Percentiles rank a stretch among this genome's conserved stretches.
Evolutionary conservation across 495 filamentous ascomycete species (phyloP).

Genomic region (Penicillium herquei): DNA sequence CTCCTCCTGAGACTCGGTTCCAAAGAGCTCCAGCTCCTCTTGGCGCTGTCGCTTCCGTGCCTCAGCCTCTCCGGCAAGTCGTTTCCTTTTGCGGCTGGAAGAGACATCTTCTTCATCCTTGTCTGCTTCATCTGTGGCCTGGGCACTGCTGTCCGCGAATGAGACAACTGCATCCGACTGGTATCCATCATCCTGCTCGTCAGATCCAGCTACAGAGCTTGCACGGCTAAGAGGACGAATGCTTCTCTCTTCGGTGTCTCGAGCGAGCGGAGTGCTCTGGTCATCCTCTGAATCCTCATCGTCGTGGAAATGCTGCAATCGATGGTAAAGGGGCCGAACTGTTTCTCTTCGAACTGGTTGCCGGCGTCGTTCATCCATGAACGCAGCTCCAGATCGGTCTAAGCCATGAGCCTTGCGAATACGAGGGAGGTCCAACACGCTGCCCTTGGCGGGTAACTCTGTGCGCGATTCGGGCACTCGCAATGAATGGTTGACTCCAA

Average conservation of each 20-base stretch:
- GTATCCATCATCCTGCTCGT: constrained; percentile 60
- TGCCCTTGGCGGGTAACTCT: constrained; percentile 42
- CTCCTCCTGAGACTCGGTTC: constrained; percentile 34
- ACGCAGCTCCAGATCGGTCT: constrained; percentile 62
- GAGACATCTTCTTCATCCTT: constrained; percentile 14
- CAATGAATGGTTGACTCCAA: constrained; percentile 52
- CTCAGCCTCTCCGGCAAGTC: constrained; percentile 56
- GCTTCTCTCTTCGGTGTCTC: constrained; percentile 79
- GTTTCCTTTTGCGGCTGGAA: constrained; percentile 67
- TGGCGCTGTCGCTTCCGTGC: constrained; percentile 71
- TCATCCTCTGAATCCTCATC: constrained; percentile 65
- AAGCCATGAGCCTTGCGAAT: constrained; percentile 65
- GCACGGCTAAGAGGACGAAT: constrained; percentile 77
- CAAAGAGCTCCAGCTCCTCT: constrained; percentile 71
- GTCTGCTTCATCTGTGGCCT: constrained; percentile 1
- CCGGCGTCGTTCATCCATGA: constrained; percentile 74
- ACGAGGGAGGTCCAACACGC: constrained; percentile 65
- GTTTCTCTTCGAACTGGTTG: constrained; percentile 51
- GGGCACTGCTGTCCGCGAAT: constrained; percentile 7
- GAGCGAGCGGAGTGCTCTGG: constrained; percentile 53
- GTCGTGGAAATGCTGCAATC: constrained; percentile 53
- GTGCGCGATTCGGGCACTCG: constrained; percentile 68
- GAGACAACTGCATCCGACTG: constrained; percentile 25
- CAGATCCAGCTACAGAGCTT: constrained; percentile 61
- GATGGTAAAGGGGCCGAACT: constrained; percentile 57